Percentiles rank a stretch among this genome's conserved stretches.
Evolutionary conservation across 495 filamentous ascomycete species (phyloP).

Genomic region (Penicillium roqueforti): DNA sequence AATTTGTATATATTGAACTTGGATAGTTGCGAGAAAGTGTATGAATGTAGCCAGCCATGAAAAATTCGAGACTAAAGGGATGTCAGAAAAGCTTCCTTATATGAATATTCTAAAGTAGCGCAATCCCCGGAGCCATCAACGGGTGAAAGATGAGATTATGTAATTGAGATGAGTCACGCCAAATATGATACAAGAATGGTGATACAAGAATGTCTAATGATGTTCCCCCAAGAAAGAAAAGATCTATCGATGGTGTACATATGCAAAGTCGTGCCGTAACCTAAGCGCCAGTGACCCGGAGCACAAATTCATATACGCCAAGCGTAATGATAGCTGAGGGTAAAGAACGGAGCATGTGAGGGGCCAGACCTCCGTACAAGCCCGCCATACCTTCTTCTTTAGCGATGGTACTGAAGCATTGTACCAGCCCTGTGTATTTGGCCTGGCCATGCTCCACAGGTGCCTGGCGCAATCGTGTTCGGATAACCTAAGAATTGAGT

Average conservation of each 20-base stretch:
- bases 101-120: no score
- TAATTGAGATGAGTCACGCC: no score
- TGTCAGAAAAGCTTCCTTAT: no score
- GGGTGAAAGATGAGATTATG: no score
- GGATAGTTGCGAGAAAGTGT: no score
- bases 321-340: slow-evolving; percentile 90
- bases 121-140: no score
- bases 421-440: slow-evolving; percentile 79
- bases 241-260: slow-evolving; percentile 4
- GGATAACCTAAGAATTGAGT: slow-evolving; percentile 57
- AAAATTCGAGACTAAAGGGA: no score
- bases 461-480: slow-evolving; percentile 76
- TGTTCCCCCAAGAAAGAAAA: no score
- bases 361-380: slow-evolving; percentile 81
- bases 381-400: slow-evolving; percentile 79
- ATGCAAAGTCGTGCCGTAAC: neutral
- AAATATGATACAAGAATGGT: no score
- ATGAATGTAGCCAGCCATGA: no score
- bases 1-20: no score
- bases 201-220: no score
- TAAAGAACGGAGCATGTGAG: slow-evolving; percentile 81
- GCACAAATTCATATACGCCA: slow-evolving; percentile 81
- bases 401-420: slow-evolving; percentile 76
- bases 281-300: slow-evolving; percentile 45
- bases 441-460: slow-evolving; percentile 65